A percentile compares a stretch with the other conserved stretches of the same genome.
Evolutionary conservation across 306 rosid species (phyloP).

Genomic region (Castanopsis chinensis): DNA sequence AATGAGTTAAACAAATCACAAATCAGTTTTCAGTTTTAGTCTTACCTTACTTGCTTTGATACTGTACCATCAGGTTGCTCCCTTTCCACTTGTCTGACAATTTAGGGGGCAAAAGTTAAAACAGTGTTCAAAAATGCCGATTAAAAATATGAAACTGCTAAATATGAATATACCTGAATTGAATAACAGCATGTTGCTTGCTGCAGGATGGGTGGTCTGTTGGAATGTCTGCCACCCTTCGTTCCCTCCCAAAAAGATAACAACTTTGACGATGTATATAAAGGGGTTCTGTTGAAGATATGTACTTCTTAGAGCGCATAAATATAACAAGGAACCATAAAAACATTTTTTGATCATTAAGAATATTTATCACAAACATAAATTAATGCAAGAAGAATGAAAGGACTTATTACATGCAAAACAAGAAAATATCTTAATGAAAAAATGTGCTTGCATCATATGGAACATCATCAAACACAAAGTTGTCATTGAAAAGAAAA

Average conservation of each 20-base stretch:
- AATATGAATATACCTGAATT: constrained; percentile 59
- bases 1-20: background rate
- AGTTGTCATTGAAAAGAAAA: background rate
- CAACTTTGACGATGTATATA: constrained; percentile 96
- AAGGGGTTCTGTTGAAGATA: constrained; percentile 73
- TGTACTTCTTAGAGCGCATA: constrained; percentile 22
- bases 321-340: constrained; percentile 8
- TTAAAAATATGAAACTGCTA: constrained; percentile 17
- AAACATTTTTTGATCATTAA: background rate
- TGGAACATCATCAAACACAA: constrained; percentile 7
- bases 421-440: background rate
- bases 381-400: constrained; percentile 15
- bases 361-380: background rate
- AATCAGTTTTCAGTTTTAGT: background rate
- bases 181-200: constrained; percentile 98
- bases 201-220: constrained; percentile 99
- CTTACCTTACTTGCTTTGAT: constrained; percentile 62
- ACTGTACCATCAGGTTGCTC: constrained; percentile 79
- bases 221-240: constrained; percentile 96
- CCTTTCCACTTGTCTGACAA: constrained; percentile 74
- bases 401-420: background rate
- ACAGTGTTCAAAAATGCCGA: background rate
- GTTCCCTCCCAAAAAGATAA: constrained; percentile 96
- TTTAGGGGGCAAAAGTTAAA: constrained; percentile 3
- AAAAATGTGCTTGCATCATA: constrained; percentile 7